Evolutionary conservation across 2,329 filamentous ascomycete genomes (phyloP).

Genomic region (Thelonectria discophora): DNA sequence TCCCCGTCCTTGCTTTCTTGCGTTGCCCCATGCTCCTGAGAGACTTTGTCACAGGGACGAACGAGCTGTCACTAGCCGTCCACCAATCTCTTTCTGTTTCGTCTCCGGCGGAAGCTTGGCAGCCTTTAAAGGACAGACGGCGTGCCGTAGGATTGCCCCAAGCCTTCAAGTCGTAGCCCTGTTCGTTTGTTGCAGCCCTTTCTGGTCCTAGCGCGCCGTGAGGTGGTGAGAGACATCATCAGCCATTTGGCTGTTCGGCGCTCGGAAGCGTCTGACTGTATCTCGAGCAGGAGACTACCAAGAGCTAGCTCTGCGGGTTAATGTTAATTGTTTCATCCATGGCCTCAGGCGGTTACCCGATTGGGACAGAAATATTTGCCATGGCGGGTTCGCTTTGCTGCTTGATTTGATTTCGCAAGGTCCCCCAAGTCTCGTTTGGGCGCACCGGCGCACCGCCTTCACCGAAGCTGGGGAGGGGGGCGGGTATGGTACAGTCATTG

Average conservation of each 20-base stretch:
- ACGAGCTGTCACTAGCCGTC: not conserved
- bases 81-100: conserved; percentile 3
- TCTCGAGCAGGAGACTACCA: conserved; percentile 10
- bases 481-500: conserved; percentile 33
- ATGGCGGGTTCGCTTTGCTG: conserved; percentile 28
- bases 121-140: conserved; percentile 2
- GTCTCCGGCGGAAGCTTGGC: conserved; percentile 21
- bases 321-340: conserved; percentile 40
- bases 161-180: conserved; percentile 13
- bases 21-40: conserved; percentile 15
- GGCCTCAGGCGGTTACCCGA: conserved; percentile 30
- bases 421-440: conserved; percentile 26
- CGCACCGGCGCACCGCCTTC: conserved; percentile 36
- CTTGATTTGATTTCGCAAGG: conserved; percentile 34
- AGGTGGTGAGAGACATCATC: conserved; percentile 18
- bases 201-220: conserved; percentile 27
- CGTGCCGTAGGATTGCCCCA: conserved; percentile 16
- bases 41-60: conserved; percentile 1
- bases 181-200: conserved; percentile 29
- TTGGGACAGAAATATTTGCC: conserved; percentile 32
- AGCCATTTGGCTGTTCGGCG: conserved; percentile 20
- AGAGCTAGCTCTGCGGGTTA: conserved; percentile 30
- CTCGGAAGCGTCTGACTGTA: conserved; percentile 27
- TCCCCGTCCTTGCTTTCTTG: conserved; percentile 9
- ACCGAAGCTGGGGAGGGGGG: conserved; percentile 33